Evolutionary conservation across 202 grass and related monocot genomes (phyloP).

Genomic region (Hordeum pubiflorum): DNA sequence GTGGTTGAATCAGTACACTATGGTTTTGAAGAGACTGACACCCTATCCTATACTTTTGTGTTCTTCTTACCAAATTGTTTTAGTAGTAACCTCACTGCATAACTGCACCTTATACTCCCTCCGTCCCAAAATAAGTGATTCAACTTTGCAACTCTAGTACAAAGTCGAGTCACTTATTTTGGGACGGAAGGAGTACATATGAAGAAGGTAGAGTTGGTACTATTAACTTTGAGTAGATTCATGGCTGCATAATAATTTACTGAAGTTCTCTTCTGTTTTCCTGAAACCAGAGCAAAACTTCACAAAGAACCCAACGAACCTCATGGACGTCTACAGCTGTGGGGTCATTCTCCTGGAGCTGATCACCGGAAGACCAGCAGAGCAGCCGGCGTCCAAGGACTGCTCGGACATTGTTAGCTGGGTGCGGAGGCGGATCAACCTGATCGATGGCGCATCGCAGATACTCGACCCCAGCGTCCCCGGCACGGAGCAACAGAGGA

Average conservation of each 20-base stretch:
- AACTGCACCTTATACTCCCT: not conserved
- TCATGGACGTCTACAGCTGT: slow-evolving; percentile 70
- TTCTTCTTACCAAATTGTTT: not conserved
- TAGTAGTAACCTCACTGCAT: not conserved
- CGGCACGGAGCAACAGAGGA: slow-evolving; percentile 18
- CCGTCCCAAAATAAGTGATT: too few relatives aligned
- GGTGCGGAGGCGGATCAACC: slow-evolving; percentile 55
- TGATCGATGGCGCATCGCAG: slow-evolving; percentile 32
- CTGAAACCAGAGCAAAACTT: slow-evolving; percentile 39
- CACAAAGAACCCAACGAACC: slow-evolving; percentile 46
- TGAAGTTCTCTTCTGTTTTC: not conserved
- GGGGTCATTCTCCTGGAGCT: slow-evolving; percentile 78
- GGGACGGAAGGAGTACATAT: not conserved
- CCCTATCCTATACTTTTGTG: not conserved
- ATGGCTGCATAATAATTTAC: not conserved
- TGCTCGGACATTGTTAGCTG: slow-evolving; percentile 53
- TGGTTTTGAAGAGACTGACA: not conserved
- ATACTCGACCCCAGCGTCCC: slow-evolving; percentile 48
- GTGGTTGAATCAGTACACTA: not conserved
- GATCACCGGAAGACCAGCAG: slow-evolving; percentile 52
- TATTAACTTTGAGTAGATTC: not conserved
- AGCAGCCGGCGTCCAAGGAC: slow-evolving; percentile 40
- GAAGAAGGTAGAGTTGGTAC: not conserved
- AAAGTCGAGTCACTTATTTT: too few relatives aligned
- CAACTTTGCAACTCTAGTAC: too few relatives aligned